These are phyloP conservation scores for Ceratocystis albifundus DNA, from an alignment of 2,329 filamentous ascomycete genomes.

Conservation along the genomic window DNA sequence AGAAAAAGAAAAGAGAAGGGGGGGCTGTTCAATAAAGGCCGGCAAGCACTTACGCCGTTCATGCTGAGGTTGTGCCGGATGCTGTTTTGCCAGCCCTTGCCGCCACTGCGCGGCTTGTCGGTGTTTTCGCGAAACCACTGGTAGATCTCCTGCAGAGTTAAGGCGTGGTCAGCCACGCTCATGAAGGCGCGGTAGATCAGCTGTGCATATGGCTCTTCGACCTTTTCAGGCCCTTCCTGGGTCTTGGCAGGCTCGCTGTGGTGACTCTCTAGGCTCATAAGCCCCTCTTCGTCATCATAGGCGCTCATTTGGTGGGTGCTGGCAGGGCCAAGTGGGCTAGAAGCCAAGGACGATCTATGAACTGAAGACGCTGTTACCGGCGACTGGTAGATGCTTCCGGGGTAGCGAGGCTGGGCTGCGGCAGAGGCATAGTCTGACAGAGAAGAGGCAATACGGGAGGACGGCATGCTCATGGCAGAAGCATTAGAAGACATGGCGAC, in stretches of 20 bases:
- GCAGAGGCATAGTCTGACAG: slow-evolving; percentile 13
- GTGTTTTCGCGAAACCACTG: slow-evolving; percentile 79
- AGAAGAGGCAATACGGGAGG: neutral
- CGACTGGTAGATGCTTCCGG: slow-evolving; percentile 9
- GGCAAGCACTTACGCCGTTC: slow-evolving; percentile 58
- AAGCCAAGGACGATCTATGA: slow-evolving; percentile 13
- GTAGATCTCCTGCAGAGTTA: slow-evolving; percentile 80
- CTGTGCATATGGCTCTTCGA: slow-evolving; percentile 60
- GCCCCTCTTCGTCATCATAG: slow-evolving; percentile 20
- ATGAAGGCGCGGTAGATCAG: slow-evolving; percentile 68
- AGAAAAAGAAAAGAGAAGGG: slow-evolving; percentile 17
- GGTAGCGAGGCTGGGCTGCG: slow-evolving; percentile 14
- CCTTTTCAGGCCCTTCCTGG: slow-evolving; percentile 25
- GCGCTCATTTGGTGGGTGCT: slow-evolving; percentile 7
- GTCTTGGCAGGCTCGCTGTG: slow-evolving; percentile 25
- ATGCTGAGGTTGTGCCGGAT: slow-evolving; percentile 93
- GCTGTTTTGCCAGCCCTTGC: slow-evolving; percentile 85
- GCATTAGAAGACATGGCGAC: neutral
- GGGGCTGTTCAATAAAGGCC: neutral
- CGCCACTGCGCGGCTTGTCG: slow-evolving; percentile 59
- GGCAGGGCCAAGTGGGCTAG: slow-evolving; percentile 10
- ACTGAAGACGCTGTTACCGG: neutral
- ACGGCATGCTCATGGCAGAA: neutral
- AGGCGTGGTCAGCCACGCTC: slow-evolving; percentile 51
- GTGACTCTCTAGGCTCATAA: slow-evolving; percentile 22